Conservation (phyloP, 148 eudicot species). For the Silene uniflora region DNA sequence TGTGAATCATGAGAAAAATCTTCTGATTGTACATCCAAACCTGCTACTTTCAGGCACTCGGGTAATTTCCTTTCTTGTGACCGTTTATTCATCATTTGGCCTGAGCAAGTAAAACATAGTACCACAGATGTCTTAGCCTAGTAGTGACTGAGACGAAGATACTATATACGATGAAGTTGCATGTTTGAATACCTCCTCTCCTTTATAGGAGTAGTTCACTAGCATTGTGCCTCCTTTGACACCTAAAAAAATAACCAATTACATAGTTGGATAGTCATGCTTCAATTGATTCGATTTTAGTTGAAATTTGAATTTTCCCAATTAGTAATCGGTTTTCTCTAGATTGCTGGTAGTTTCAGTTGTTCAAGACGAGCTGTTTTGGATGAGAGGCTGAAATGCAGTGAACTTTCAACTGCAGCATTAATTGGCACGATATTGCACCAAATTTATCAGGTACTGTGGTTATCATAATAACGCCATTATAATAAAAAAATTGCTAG, state of each 20-base stretch:
- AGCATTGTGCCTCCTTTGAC: background rate
- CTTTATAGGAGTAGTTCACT: background rate
- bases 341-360: slow-evolving; percentile 92
- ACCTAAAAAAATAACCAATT: background rate
- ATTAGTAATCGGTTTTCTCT: slow-evolving; percentile 13
- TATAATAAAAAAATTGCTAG: background rate
- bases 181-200: background rate
- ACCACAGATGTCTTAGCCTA: too few species aligned
- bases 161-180: background rate
- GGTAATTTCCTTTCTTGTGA: slow-evolving; percentile 36
- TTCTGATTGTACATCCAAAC: slow-evolving; percentile 81
- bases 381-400: slow-evolving; percentile 80
- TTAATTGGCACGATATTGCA: slow-evolving; percentile 85
- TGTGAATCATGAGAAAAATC: slow-evolving; percentile 66
- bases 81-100: background rate
- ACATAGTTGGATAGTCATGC: background rate
- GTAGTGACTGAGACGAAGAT: too few species aligned
- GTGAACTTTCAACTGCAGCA: slow-evolving; percentile 75
- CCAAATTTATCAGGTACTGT: slow-evolving; percentile 85
- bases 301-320: background rate
- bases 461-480: background rate
- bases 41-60: slow-evolving; percentile 87
- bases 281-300: background rate
- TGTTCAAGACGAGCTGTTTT: slow-evolving; percentile 87
- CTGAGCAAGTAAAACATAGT: background rate